Base-by-base conservation (phyloP, 305 asterid genomes). In the Salvia sclarea region DNA sequence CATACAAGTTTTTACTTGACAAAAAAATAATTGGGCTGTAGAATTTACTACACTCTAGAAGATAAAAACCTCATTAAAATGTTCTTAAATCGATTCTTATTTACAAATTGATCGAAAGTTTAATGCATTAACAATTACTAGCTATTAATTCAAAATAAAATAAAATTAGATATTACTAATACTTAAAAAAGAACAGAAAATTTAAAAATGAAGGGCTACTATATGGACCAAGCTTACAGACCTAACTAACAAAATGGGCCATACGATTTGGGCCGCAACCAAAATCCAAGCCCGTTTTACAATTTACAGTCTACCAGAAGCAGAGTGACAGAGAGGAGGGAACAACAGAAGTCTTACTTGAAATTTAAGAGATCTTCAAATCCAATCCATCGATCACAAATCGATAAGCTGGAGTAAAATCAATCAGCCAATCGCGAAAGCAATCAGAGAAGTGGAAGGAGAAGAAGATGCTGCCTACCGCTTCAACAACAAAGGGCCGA, bases 401-500 rank as follows among this genome's bases (percentile, higher is more conserved):
- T 10, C 40, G 31, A 20, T 59, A 49, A 56, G 12, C 38, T 33
- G 71, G 60, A 31, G 71, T 63, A 57, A 73, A 61, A 66, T 30
- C 48, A 9, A 38, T 10, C 44, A 53, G 61, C 11, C 73, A 3
- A 22, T 44, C 50, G 52, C 41, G 10, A 18, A 24, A n/a, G 65
- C 67, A 57, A 25, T 37, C 53, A 8, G 20, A 24, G 77, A 55
- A 56, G 59, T 16, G 57, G 66, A 60, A 66, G 66, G 56, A 66
- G 67, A 60, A 14, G 78, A 77, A 76, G 79, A 88, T 90, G 95
- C 81, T 88, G 76, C 97, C 98, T 9, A 90, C 96, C 24, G 70
- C 95, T 69, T 84, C 94, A 14, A 55, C 91, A 72, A 79, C 85
- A 1, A 93, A 85, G 82, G 86, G 83, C 78, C 90, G 95, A 38